These are phyloP conservation scores for Verticillium klebahnii DNA, from an alignment of 2,329 filamentous ascomycete species.

Conservation along the genomic window DNA sequence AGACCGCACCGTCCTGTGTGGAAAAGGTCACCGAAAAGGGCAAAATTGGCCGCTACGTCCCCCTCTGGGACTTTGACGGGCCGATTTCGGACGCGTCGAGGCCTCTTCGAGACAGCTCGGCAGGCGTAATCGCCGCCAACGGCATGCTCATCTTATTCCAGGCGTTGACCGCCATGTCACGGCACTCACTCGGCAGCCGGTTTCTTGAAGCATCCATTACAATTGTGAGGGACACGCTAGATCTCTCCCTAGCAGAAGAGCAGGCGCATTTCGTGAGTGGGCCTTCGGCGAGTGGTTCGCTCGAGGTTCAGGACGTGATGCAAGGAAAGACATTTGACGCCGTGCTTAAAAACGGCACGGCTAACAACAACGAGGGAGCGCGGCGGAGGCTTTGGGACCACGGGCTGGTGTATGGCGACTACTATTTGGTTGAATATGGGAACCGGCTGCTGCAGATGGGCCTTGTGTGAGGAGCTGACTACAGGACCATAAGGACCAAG, in stretches of 20 bases:
- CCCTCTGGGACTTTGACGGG: constrained; percentile 38
- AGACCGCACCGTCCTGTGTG: constrained; percentile 17
- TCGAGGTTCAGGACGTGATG: constrained; percentile 5
- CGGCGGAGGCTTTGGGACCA: constrained; percentile 20
- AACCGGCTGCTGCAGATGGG: constrained; percentile 34
- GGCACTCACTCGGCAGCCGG: constrained; percentile 1
- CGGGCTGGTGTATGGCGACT: constrained; percentile 42
- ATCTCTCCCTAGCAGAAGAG: constrained; percentile 17
- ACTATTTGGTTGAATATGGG: constrained; percentile 39
- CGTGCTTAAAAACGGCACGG: constrained; percentile 26
- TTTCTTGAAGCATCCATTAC: constrained; percentile 10
- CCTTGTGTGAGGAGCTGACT: constrained; percentile 5
- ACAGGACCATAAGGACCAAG: background rate
- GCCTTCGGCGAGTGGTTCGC: background rate
- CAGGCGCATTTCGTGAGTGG: constrained; percentile 10
- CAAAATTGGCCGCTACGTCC: constrained; percentile 20
- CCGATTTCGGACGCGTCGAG: constrained; percentile 18
- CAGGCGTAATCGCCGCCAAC: constrained; percentile 33
- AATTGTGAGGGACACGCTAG: constrained; percentile 13
- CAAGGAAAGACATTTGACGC: constrained; percentile 19
- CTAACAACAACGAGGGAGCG: constrained; percentile 23
- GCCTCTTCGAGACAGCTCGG: constrained; percentile 21
- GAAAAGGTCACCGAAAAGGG: constrained; percentile 14
- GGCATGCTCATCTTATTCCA: constrained; percentile 32
- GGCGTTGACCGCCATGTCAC: constrained; percentile 16